These are phyloP conservation scores for Xylariaceae sp. DNA, from an alignment of 2,329 filamentous ascomycete species.

Conservation along the genomic window DNA sequence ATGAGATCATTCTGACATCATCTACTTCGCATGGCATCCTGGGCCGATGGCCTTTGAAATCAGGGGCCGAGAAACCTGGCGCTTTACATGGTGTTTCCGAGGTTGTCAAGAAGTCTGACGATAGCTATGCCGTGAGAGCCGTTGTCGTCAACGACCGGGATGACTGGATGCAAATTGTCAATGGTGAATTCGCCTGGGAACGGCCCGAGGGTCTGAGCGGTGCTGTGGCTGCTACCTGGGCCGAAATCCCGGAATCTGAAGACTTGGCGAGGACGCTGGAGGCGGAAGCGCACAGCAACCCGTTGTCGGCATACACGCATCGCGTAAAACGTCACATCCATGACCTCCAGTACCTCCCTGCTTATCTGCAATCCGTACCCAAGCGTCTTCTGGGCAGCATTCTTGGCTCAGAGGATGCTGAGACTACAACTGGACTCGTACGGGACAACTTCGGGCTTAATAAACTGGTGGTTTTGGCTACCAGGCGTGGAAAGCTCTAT, in stretches of 20 bases:
- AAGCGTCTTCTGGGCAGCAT: constrained; percentile 61
- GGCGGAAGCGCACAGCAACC: constrained; percentile 77
- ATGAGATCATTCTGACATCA: constrained; percentile 68
- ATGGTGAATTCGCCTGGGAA: constrained; percentile 74
- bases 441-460: constrained; percentile 82
- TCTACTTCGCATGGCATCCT: constrained; percentile 72
- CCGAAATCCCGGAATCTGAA: constrained; percentile 67
- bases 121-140: constrained; percentile 70
- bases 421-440: constrained; percentile 42
- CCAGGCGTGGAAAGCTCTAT: constrained; percentile 70
- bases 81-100: constrained; percentile 71
- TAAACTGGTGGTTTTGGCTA: constrained; percentile 77
- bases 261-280: constrained; percentile 75
- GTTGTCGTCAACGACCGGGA: constrained; percentile 62
- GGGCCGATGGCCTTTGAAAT: constrained; percentile 62
- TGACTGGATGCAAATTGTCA: constrained; percentile 79
- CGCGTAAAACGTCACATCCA: constrained; percentile 74
- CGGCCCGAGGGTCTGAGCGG: constrained; percentile 78
- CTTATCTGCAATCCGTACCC: constrained; percentile 65
- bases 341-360: constrained; percentile 72
- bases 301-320: constrained; percentile 78
- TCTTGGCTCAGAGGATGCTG: constrained; percentile 48
- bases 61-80: constrained; percentile 36
- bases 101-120: constrained; percentile 64
- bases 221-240: constrained; percentile 73